phyloP scores from a whole-genome alignment of 306 rosid species.

The Rosa persica region DNA sequence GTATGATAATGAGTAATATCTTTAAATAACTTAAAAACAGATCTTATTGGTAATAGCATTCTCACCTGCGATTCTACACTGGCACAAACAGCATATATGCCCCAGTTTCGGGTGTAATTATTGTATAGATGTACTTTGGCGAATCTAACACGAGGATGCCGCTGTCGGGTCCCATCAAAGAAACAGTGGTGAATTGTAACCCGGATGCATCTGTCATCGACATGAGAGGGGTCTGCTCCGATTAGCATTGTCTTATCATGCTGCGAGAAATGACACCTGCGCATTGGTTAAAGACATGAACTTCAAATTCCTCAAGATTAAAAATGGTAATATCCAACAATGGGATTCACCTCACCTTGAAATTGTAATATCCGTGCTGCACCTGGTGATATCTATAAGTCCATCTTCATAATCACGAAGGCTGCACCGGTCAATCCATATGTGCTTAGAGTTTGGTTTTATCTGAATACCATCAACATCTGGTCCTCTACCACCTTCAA shows the following conservation, averaged over 20 bases:
- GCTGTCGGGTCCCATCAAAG: constrained; percentile 85
- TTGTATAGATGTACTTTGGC: constrained; percentile 88
- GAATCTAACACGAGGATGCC: constrained; percentile 92
- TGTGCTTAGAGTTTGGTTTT: constrained; percentile 89
- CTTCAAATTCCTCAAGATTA: constrained; percentile 9
- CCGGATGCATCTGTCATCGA: constrained; percentile 73
- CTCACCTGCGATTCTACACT: constrained; percentile 91
- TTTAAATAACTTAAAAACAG: no score
- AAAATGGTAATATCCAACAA: constrained; percentile 2
- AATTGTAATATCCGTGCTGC: constrained; percentile 80
- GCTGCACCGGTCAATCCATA: constrained; percentile 93
- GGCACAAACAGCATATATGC: constrained; percentile 98
- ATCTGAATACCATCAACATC: constrained; percentile 96
- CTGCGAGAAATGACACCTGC: constrained; percentile 80
- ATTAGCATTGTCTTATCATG: constrained; percentile 94
- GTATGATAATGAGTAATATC: background rate
- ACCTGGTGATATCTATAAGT: constrained; percentile 81
- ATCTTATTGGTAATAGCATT: constrained; percentile 10
- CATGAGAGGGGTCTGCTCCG: constrained; percentile 81
- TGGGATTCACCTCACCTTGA: constrained; percentile 57
- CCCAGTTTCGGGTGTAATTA: constrained; percentile 92
- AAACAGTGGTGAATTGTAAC: constrained; percentile 97
- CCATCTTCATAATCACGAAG: constrained; percentile 87
- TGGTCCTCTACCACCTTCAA: constrained; percentile 92
- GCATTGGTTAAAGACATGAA: constrained; percentile 20